A percentile compares a stretch with the other conserved stretches of the same genome.
Evolutionary conservation across 208 protist genomes (phyloP).

Genomic region (Histomonas meleagridis): DNA sequence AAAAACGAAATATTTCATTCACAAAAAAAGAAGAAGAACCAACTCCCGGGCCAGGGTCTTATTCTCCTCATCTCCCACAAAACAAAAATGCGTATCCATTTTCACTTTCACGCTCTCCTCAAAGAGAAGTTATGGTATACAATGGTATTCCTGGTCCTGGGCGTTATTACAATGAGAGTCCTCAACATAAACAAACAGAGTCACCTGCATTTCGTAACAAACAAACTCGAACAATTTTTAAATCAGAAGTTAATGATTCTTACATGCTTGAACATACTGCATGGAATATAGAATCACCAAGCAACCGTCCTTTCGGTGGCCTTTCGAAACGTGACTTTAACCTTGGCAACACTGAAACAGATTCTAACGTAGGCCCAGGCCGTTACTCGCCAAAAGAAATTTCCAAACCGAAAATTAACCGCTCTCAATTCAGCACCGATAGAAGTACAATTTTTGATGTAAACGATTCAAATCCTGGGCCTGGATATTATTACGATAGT

Average conservation of each 20-base stretch:
- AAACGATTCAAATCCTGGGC: background rate
- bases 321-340: background rate
- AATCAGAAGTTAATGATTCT: background rate
- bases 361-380: background rate
- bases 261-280: background rate
- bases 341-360: background rate
- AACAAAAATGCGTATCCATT: background rate
- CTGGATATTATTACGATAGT: conserved; percentile 16
- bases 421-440: background rate
- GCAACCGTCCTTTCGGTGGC: background rate
- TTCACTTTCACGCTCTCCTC: background rate
- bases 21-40: background rate
- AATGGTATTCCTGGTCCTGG: background rate
- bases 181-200: background rate
- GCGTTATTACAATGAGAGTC: background rate
- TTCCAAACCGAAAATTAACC: background rate
- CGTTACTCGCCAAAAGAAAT: background rate
- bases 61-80: background rate
- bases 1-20: background rate
- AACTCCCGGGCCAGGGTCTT: background rate
- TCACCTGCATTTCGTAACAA: background rate
- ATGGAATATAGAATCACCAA: background rate
- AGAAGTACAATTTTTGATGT: too few relatives aligned
- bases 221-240: too few relatives aligned
- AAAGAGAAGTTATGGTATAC: background rate